Conservation (phyloP, 1,139 yeast genomes). For the Kluyveromyces marxianus region DNA sequence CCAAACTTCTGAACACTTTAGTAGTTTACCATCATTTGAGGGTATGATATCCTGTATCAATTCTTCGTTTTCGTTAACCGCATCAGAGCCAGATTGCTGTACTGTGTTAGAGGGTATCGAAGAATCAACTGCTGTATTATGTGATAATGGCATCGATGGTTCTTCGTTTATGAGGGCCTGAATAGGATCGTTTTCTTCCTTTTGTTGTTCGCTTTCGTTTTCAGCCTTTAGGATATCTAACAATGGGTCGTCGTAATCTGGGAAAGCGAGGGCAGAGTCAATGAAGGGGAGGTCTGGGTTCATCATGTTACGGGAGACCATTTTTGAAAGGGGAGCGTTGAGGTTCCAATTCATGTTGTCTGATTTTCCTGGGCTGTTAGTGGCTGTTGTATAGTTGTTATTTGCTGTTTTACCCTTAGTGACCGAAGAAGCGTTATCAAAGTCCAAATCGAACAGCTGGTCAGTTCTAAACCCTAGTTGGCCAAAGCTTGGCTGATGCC, state of each 20-base stretch:
- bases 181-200: constrained; percentile 2
- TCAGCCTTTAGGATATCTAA: constrained; percentile 4
- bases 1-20: constrained; percentile 91
- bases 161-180: constrained; percentile 4
- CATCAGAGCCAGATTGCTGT: background rate
- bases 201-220: background rate
- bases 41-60: constrained; percentile 39
- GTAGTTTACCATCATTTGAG: constrained; percentile 40
- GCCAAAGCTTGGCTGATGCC: constrained; percentile 14
- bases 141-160: constrained; percentile 1
- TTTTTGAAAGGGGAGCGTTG: background rate
- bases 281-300: constrained; percentile 15
- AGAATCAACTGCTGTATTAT: background rate
- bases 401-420: background rate
- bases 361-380: background rate
- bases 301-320: background rate
- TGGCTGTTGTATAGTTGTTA: background rate
- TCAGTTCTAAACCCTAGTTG: constrained; percentile 10
- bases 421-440: background rate
- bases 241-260: constrained; percentile 10
- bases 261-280: constrained; percentile 21
- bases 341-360: constrained; percentile 2
- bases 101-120: background rate
- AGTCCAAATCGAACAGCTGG: constrained; percentile 5
- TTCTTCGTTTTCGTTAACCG: background rate